These are phyloP conservation scores for Lachnum nothofagi DNA, from an alignment of 2,329 filamentous ascomycete species.

Conservation along the genomic window DNA sequence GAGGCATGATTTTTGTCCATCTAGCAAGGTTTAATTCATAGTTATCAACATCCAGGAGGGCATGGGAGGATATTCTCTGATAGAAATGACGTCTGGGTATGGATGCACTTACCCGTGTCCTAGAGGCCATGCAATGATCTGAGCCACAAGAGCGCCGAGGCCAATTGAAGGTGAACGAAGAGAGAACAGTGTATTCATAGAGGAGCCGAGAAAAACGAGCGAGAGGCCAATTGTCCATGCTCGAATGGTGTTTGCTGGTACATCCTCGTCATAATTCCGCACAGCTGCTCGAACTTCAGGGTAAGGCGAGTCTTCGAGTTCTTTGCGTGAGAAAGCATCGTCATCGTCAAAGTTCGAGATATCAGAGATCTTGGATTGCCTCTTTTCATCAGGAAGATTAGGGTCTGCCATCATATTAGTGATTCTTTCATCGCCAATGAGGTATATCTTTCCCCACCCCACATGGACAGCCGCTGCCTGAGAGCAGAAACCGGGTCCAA, in stretches of 20 bases:
- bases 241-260: slow-evolving; percentile 61
- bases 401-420: slow-evolving; percentile 12
- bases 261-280: slow-evolving; percentile 57
- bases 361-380: slow-evolving; percentile 60
- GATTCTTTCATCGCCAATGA: neutral
- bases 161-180: slow-evolving; percentile 27
- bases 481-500: slow-evolving; percentile 19
- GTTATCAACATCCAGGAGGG: neutral
- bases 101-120: slow-evolving; percentile 41
- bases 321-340: slow-evolving; percentile 17
- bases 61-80: slow-evolving; percentile 34
- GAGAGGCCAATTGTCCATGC: slow-evolving; percentile 56
- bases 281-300: slow-evolving; percentile 47
- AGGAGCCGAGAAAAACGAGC: slow-evolving; percentile 31
- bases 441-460: slow-evolving; percentile 11
- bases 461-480: slow-evolving; percentile 16
- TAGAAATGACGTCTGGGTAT: neutral
- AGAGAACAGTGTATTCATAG: slow-evolving; percentile 30
- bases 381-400: slow-evolving; percentile 17
- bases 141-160: slow-evolving; percentile 40
- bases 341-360: slow-evolving; percentile 47
- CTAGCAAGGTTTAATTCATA: slow-evolving; percentile 33
- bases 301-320: slow-evolving; percentile 24
- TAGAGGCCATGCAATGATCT: slow-evolving; percentile 36
- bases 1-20: slow-evolving; percentile 44